Percentiles rank a stretch among this genome's conserved stretches.
Conservation (phyloP, 106 monocot genomes). For the Hemerocallis citrina region DNA sequence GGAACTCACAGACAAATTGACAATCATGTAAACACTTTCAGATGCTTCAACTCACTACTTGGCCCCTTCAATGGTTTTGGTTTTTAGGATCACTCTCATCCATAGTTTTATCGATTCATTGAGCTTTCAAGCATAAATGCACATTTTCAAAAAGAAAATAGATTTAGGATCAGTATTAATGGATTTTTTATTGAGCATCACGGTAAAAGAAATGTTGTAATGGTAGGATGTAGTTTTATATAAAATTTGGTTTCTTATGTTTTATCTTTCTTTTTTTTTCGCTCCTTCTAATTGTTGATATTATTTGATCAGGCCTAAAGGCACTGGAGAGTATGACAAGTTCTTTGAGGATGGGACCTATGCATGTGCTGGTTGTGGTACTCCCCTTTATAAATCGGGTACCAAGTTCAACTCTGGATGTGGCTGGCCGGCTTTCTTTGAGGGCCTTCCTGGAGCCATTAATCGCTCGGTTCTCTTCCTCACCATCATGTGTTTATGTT, state of each 20-base stretch:
- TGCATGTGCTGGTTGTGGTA: constrained; percentile 64
- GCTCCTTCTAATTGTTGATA: background rate
- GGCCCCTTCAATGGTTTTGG: too few relatives aligned
- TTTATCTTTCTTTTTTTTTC: background rate
- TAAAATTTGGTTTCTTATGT: background rate
- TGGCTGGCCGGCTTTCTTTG: constrained; percentile 80
- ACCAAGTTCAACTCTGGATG: constrained; percentile 46
- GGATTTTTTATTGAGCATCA: background rate
- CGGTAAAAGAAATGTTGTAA: background rate
- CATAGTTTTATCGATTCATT: background rate
- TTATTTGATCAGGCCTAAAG: constrained; percentile 34
- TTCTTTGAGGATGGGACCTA: constrained; percentile 59
- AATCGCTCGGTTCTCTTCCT: constrained; percentile 36
- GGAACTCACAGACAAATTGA: too few relatives aligned
- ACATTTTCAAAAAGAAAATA: background rate
- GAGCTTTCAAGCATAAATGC: background rate
- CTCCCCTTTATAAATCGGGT: constrained; percentile 73
- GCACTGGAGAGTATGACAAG: constrained; percentile 82
- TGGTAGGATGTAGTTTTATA: background rate
- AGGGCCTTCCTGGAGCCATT: constrained; percentile 86
- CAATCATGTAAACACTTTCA: too few relatives aligned
- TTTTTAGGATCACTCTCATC: background rate
- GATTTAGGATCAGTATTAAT: background rate
- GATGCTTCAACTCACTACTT: too few relatives aligned
- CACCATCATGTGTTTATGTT: background rate